Evolutionary conservation across 176 grass and related monocot species (phyloP), one percentile per base, ranked within the genome.

Genomic region (Themeda triandra): DNA sequence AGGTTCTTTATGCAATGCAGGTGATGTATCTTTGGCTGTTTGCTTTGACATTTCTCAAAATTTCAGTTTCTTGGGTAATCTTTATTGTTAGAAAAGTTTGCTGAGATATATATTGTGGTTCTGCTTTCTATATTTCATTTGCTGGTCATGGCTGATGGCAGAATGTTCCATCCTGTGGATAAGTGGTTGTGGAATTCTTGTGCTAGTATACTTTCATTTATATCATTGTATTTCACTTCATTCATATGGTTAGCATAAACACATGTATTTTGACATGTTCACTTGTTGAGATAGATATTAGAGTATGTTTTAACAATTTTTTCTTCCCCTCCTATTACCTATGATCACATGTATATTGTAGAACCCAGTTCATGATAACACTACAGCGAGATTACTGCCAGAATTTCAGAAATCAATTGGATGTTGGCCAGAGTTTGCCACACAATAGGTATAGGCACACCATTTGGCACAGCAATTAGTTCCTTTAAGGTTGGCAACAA

Each of bases 1-100:
- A 94, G 39, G 46, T 94, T 79, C 79, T 94, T 73, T 85, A 88
- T 15, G 90, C 90, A 78, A 97, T 97, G 92, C 95, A 94, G 92
- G 92, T 94, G n/a, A 70, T 10, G 29, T 80, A 21, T 83, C 41
- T 79, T n/a, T 79, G 15, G 30, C 12, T 64, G 14, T 12, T 53
- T 67, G 31, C 7, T 66, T 31, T 33, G 6, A 66, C 18, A 71
- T 79, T 77, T 74, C 41, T 75, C 25, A 80, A 66, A 75, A 6
- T 2, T 45, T 71, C 64, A 84, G 35, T 84, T 63, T 80, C 40
- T 28, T 53, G 29, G 56, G 46, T 24, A 33, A 68, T 67, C 1
- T 54, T n/a, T 54, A 18, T 40, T 19, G 24, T 40, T 19, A 40
- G 33, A 21, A n/a, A 66, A 66, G 0, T 76, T 60, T 49, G 4